phyloP scores from a whole-genome alignment of 129 eudicot genomes.

The Flaveria trinervia region DNA sequence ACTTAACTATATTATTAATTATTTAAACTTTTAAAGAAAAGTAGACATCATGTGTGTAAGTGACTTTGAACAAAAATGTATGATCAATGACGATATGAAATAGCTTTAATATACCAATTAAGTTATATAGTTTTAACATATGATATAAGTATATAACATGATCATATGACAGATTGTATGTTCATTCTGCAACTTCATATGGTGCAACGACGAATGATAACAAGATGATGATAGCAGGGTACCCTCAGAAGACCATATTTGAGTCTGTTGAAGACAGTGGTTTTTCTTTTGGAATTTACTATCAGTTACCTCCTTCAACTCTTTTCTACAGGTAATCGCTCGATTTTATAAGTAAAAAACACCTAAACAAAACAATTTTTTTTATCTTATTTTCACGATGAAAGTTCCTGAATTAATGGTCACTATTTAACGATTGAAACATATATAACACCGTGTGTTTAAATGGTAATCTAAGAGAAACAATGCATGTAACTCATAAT shows the following conservation, averaged over 20 bases:
- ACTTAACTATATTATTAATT: background rate
- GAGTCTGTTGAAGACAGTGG: constrained; percentile 81
- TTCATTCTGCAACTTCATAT: constrained; percentile 88
- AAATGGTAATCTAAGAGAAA: background rate
- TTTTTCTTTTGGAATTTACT: constrained; percentile 71
- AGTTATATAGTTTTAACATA: no score
- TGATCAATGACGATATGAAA: no score
- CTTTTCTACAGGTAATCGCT: constrained; percentile 66
- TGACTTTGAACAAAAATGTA: no score
- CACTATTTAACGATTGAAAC: background rate
- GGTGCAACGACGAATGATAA: constrained; percentile 67
- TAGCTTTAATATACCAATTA: no score
- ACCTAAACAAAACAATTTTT: no score
- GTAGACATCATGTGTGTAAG: background rate
- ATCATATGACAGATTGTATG: constrained; percentile 40
- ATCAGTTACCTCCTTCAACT: constrained; percentile 82
- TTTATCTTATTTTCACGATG: no score
- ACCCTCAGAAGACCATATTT: constrained; percentile 88
- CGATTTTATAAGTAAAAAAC: background rate
- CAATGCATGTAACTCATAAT: background rate
- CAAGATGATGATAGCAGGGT: constrained; percentile 58
- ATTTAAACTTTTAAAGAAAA: background rate
- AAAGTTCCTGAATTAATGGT: background rate
- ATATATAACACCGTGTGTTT: no score
- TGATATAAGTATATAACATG: no score